Percentiles rank a stretch among this genome's conserved stretches.
phyloP scores from a whole-genome alignment of 139 green algal genomes.

The Closterium sp. region DNA sequence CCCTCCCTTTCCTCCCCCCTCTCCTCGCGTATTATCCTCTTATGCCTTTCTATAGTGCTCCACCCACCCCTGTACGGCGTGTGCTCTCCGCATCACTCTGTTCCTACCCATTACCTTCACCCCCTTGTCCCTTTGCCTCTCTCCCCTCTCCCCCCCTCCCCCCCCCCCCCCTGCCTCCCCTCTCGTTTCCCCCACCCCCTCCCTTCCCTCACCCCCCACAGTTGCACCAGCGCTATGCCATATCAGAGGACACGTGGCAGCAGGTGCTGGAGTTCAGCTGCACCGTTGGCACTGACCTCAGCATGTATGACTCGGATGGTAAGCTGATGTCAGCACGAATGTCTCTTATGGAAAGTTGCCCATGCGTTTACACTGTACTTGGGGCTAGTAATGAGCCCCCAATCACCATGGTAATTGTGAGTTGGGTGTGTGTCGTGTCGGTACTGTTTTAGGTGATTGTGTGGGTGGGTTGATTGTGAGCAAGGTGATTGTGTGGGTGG shows the following conservation, averaged over 20 bases:
- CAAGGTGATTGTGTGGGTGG: no score
- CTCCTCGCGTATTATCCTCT: neutral
- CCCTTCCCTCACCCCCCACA: neutral
- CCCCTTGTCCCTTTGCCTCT: no score
- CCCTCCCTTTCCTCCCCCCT: neutral
- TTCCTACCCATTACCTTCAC: no score
- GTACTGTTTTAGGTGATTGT: no score
- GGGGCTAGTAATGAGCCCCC: no score
- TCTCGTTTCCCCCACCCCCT: neutral
- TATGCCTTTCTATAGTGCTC: neutral
- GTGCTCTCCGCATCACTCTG: neutral
- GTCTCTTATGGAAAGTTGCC: no score
- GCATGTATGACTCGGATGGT: neutral
- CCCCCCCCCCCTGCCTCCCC: neutral
- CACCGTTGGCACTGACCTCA: neutral
- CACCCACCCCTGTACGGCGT: neutral
- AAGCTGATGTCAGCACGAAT: neutral
- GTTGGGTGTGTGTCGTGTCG: no score
- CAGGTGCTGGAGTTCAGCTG: constrained; percentile 2
- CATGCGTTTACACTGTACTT: no score
- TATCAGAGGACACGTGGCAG: constrained; percentile 9
- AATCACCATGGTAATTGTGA: no score
- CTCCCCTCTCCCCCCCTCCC: neutral
- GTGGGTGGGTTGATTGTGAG: no score
- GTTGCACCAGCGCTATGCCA: neutral